Evolutionary conservation across 371 early-diverging fungal genomes (phyloP), one percentile per base, ranked within the genome.

Genomic region (Cokeromyces recurvatus): DNA sequence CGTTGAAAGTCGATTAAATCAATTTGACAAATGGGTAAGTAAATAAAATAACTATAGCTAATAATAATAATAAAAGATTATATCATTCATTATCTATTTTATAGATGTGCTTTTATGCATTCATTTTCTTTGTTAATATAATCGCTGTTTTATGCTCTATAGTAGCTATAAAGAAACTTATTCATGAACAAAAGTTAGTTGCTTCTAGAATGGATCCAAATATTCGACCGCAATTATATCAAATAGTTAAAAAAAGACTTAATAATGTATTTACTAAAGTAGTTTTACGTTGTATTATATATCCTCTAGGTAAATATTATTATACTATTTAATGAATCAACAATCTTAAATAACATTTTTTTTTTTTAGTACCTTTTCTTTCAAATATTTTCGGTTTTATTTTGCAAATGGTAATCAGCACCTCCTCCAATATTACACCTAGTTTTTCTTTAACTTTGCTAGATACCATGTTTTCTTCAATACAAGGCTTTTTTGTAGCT

Each of bases 71-170:
- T n/a, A n/a, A n/a, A n/a, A n/a, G n/a, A n/a, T n/a, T n/a, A n/a
- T n/a, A n/a, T n/a, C n/a, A n/a, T n/a, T n/a, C n/a, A n/a, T n/a
- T n/a, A n/a, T 24, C 3, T 8, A 17, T 2, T 19, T 23, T 23
- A 5, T 46, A 65, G 65, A 57, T 60, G 57, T 60, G 53, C 46
- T 65, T 43, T 24, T 65, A 65, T 43, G 56, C 29, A 5, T 52
- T 57, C 16, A n/a, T 60, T 0, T 60, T 60, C 22, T 51, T 60
- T 10, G 38, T 51, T 15, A 51, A 40, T 16, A 4, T 65, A 3
- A 21, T 57, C n/a, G 65, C 61, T 0, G 23, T 57, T 4, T 1
- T 35, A 4, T 60, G 53, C 16, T 57, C 64, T 1, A 15, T 48
- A n/a, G 11, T 39, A 0, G 55, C 64, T 1, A n/a, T 55, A 32